These are phyloP conservation scores for Hevea brasiliensis DNA, from an alignment of 345 rosid species.

Conservation along the genomic window DNA sequence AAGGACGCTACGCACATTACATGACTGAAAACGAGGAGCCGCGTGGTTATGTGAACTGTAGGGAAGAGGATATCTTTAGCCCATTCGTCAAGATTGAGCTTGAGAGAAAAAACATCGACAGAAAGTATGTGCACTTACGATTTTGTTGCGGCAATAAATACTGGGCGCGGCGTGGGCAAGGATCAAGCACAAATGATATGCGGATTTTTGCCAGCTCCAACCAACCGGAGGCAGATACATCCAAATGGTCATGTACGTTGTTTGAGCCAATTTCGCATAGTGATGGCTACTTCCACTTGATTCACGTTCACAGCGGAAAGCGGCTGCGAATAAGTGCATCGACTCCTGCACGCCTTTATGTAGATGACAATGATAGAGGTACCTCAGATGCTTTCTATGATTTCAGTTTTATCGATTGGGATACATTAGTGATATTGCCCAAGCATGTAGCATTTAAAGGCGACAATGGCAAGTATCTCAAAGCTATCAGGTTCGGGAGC, in stretches of 20 bases:
- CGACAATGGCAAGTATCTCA: neutral
- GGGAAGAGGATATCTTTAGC: neutral
- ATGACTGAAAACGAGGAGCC: neutral
- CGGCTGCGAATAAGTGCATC: too few relatives aligned
- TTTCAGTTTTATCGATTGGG: neutral
- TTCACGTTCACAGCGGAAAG: neutral
- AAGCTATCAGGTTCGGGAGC: neutral
- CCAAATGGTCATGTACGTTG: slow-evolving; percentile 19
- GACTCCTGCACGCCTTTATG: too few relatives aligned
- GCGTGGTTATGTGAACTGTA: neutral
- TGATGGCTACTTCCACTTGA: neutral
- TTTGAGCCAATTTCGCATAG: neutral
- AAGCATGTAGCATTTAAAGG: neutral
- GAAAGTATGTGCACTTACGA: neutral
- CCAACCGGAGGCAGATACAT: slow-evolving; percentile 9
- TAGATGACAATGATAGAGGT: too few relatives aligned
- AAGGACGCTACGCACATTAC: too few relatives aligned
- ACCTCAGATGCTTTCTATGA: neutral
- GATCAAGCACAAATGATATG: too few relatives aligned
- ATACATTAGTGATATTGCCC: neutral
- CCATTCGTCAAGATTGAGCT: neutral
- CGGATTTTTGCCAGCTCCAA: slow-evolving; percentile 5
- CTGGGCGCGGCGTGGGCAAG: neutral
- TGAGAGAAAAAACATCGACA: neutral
- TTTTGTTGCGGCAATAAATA: neutral